Percentiles rank a stretch among this genome's conserved stretches.
Conservation (phyloP, 352 stramenopile species). For the Thraustochytrium striatum region DNA sequence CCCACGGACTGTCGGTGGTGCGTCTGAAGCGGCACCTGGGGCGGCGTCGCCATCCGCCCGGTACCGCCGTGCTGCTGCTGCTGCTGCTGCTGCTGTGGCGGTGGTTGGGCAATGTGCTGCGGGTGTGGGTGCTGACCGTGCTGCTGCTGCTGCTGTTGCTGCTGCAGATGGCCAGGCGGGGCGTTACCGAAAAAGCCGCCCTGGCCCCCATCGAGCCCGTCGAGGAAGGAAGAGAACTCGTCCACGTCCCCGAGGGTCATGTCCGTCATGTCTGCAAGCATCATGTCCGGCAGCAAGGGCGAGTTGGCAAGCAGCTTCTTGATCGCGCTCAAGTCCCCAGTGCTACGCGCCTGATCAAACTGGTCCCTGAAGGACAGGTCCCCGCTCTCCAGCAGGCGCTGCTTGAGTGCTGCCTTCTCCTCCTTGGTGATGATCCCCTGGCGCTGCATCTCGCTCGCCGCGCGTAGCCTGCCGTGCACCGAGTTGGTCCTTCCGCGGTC, state of each 20-base stretch:
- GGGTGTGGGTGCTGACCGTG: background rate
- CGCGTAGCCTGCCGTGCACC: background rate
- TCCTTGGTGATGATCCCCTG: conserved; percentile 37
- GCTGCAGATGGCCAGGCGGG: background rate
- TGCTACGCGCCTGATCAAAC: conserved; percentile 27
- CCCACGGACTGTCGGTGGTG: conserved; percentile 8
- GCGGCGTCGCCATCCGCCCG: too few species aligned
- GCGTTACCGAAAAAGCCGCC: background rate
- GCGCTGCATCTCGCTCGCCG: conserved; percentile 25
- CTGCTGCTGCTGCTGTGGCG: conserved; percentile 30
- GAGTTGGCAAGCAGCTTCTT: background rate
- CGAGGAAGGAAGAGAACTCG: conserved; percentile 34
- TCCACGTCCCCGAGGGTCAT: conserved; percentile 33
- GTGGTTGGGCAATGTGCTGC: too few species aligned
- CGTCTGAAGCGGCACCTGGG: background rate
- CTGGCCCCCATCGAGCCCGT: background rate
- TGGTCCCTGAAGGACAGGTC: conserved; percentile 18
- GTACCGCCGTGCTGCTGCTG: background rate
- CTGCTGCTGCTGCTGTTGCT: too few species aligned
- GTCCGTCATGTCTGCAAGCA: conserved; percentile 13
- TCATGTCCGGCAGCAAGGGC: background rate
- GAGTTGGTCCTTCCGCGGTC: conserved; percentile 20
- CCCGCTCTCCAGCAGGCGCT: conserved; percentile 5
- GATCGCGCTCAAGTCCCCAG: background rate
- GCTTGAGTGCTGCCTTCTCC: conserved; percentile 22